Conservation (phyloP, 2,329 filamentous ascomycete species). For the Metarhizium rileyi region DNA sequence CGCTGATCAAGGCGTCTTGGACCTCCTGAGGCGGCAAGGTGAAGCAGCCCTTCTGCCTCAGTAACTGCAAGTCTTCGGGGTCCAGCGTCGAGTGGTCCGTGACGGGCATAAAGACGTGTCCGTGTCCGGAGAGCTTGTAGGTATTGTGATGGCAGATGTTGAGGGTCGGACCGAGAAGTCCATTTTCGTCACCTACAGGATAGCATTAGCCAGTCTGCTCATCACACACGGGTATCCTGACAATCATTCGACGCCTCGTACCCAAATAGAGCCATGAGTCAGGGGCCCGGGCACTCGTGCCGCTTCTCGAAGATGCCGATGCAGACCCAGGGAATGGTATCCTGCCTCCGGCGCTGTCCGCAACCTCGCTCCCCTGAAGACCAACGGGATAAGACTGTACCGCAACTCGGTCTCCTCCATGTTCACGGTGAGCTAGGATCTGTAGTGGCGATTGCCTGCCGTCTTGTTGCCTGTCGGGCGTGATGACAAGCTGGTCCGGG, state of each 20-base stretch:
- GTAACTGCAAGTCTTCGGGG: neutral
- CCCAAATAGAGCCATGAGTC: neutral
- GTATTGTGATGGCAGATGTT: neutral
- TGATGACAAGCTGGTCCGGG: neutral
- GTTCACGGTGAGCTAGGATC: neutral
- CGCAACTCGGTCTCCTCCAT: neutral
- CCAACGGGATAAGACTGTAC: neutral
- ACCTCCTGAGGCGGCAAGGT: conserved; percentile 8
- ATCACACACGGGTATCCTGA: neutral
- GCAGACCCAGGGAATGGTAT: neutral
- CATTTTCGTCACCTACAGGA: neutral
- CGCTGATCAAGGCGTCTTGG: conserved; percentile 9
- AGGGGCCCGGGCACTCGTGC: neutral
- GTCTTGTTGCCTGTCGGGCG: neutral
- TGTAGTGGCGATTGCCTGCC: neutral
- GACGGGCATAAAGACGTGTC: neutral
- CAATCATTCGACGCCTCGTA: too few relatives aligned
- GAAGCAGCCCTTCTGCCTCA: conserved; percentile 11
- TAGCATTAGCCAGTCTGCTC: neutral
- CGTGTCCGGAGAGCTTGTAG: neutral
- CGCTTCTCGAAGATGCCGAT: neutral
- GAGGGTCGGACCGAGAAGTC: neutral
- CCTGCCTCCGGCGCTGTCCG: neutral
- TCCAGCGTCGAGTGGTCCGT: neutral
- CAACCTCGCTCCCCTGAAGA: neutral